Evolutionary conservation across 768 basidiomycete genomes (phyloP), one percentile per base, ranked within the genome.

Genomic region (Rhizopogon rudus): DNA sequence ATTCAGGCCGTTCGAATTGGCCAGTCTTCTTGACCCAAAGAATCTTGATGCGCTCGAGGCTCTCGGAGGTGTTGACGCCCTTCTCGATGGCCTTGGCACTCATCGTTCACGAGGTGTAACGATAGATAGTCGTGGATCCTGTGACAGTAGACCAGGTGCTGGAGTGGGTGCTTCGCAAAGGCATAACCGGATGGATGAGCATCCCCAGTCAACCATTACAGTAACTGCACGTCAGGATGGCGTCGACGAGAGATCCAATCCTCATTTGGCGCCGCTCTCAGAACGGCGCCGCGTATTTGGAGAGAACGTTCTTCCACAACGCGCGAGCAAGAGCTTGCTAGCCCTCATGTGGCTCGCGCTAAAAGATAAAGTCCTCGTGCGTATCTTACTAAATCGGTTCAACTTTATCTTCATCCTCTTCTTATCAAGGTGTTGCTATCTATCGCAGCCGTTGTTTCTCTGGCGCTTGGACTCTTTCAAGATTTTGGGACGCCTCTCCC

Each of bases 401-500:
- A 25, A 22, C 9, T 2, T 48, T 67, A 13, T 14, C 44, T 29
- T 22, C 46, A 59, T 39, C 31, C 57, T 48, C 9, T 53, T 59
- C 45, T 13, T 31, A 29, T 42, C 16, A 65, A 95, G 91, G 81
- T 98, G 57, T 68, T 99, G 49, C 80, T 98, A 40, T 92, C 91
- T 16, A 82, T 98, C 64, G 93, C 96, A 45, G 97, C 97, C 3
- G 83, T 91, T 40, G 80, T 99, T 40, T 97, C 97, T 14, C 77
- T 99, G 44, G 94, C 93, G 12, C 82, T 98, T 13, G 97, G 97
- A 17, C 73, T 99, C 29, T 97, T 97, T 71, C 90, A 96, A 67
- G 93, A 94, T 66, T 88, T 98, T 66, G 96, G 95, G 10, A 77
- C 79, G 0, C 75, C 83, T 1, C 80, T 81, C 5, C 76, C 83